Percentiles rank a stretch among this genome's conserved stretches.
Conservation (phyloP, 164 flowering plant species). For the Piper longum region DNA sequence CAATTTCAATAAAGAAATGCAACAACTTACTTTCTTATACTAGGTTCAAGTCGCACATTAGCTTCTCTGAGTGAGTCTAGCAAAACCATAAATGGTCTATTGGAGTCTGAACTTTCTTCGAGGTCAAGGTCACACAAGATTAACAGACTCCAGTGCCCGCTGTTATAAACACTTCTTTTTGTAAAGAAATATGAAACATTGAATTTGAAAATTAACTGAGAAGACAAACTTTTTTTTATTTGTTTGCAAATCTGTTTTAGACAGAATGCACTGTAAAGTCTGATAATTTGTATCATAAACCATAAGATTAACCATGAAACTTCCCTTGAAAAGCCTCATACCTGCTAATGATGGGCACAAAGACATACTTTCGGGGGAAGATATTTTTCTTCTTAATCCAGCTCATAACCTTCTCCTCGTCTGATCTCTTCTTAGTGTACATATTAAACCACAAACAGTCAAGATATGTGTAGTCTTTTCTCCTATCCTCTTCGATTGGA, state of each 20-base stretch:
- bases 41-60: slow-evolving; percentile 51
- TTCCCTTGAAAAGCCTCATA: slow-evolving; percentile 2
- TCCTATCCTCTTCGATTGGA: slow-evolving; percentile 10
- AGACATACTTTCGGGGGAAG: slow-evolving; percentile 17
- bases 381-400: slow-evolving; percentile 15
- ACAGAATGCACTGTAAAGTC: no score
- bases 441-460: slow-evolving; percentile 22
- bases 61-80: slow-evolving; percentile 53
- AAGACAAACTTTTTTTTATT: no score
- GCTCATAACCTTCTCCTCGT: slow-evolving; percentile 11
- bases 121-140: slow-evolving; percentile 55
- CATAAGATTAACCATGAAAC: background rate
- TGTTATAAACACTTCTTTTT: slow-evolving; percentile 5
- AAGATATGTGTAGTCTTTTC: slow-evolving; percentile 11
- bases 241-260: no score
- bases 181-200: background rate
- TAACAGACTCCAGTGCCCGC: slow-evolving; percentile 74
- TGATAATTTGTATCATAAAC: background rate
- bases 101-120: slow-evolving; percentile 34
- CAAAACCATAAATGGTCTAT: slow-evolving; percentile 55
- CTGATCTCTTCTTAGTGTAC: slow-evolving; percentile 7
- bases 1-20: background rate
- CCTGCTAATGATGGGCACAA: slow-evolving; percentile 25
- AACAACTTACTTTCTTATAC: slow-evolving; percentile 42
- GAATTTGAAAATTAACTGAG: background rate